These are phyloP conservation scores for Beta lomatogona DNA, from an alignment of 179 eudicot species.

Conservation along the genomic window DNA sequence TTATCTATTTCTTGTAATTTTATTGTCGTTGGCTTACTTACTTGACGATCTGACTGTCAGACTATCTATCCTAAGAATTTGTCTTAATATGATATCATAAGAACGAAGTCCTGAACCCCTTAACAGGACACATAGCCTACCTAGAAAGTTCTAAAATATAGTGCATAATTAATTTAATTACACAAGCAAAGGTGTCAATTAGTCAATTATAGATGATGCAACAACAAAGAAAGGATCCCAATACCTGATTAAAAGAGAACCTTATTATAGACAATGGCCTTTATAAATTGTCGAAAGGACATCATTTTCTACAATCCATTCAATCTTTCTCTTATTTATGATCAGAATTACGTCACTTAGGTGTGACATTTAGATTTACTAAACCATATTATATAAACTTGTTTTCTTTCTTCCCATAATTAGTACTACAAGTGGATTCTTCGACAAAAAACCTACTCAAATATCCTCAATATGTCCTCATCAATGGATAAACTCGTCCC, in stretches of 20 bases:
- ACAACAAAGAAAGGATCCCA: constrained; percentile 2
- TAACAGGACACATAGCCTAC: not conserved
- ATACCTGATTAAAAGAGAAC: constrained; percentile 1
- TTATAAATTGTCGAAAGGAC: constrained; percentile 11
- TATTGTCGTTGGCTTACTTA: too few relatives aligned
- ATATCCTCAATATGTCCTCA: constrained; percentile 6
- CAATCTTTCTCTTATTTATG: constrained; percentile 13
- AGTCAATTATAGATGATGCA: constrained; percentile 11
- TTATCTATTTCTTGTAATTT: too few relatives aligned
- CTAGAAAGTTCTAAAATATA: not conserved
- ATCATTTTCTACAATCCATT: constrained; percentile 20
- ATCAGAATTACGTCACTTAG: constrained; percentile 17
- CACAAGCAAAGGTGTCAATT: not conserved
- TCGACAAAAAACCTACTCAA: constrained; percentile 15
- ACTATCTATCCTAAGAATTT: too few relatives aligned
- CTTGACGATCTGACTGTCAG: too few relatives aligned
- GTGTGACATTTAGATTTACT: not conserved
- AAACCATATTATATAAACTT: not conserved
- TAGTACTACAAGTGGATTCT: constrained; percentile 27
- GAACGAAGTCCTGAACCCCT: too few relatives aligned
- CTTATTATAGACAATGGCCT: not conserved
- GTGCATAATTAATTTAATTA: not conserved
- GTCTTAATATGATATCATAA: too few relatives aligned
- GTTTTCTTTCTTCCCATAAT: constrained; percentile 1
- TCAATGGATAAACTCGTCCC: constrained; percentile 31